These are phyloP conservation scores for Kitagawia praeruptora DNA, from an alignment of 129 eudicot genomes.

Conservation along the genomic window DNA sequence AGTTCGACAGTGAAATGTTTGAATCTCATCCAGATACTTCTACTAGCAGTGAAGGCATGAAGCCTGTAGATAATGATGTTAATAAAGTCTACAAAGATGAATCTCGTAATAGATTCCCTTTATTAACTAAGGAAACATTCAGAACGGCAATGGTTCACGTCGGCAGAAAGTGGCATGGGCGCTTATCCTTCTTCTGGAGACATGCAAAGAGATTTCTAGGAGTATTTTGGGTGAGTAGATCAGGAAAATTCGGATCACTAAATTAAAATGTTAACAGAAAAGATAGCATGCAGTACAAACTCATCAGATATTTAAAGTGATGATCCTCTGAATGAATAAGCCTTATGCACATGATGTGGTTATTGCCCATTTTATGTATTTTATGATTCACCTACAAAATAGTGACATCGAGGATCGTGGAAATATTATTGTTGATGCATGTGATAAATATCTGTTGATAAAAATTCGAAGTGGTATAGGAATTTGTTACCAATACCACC, in stretches of 20 bases:
- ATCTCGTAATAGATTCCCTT: constrained; percentile 35
- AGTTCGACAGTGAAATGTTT: constrained; percentile 35
- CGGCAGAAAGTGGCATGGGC: constrained; percentile 71
- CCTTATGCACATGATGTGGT: neutral
- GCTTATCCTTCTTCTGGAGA: constrained; percentile 68
- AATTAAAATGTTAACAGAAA: neutral
- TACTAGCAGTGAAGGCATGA: constrained; percentile 24
- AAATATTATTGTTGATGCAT: neutral
- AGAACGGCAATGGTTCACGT: constrained; percentile 52
- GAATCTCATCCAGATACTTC: constrained; percentile 51
- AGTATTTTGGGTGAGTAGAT: constrained; percentile 72
- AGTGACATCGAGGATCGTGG: neutral
- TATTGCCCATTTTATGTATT: neutral
- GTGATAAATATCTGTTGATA: neutral
- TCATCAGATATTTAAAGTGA: neutral
- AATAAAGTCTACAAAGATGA: constrained; percentile 47
- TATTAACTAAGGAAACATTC: constrained; percentile 60
- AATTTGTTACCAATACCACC: neutral
- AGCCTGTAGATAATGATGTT: constrained; percentile 30
- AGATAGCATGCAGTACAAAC: neutral
- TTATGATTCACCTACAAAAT: neutral
- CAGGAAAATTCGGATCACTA: neutral
- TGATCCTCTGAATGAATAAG: neutral
- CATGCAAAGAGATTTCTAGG: constrained; percentile 55
- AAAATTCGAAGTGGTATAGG: neutral